Evolutionary conservation across 2,329 filamentous ascomycete genomes (phyloP).

Genomic region (Botryosphaeria dothidea): DNA sequence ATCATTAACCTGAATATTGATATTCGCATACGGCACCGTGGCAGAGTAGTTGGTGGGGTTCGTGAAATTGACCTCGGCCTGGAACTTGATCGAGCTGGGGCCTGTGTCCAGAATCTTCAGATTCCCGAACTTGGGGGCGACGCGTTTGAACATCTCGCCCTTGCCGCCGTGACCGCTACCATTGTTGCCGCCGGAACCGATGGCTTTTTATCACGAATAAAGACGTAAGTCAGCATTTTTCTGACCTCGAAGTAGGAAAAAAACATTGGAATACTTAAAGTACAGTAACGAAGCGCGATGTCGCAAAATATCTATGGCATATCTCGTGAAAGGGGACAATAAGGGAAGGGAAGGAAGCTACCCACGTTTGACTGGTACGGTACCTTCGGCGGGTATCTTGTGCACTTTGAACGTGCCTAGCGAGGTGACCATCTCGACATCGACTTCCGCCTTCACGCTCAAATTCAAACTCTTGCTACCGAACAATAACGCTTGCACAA

Average conservation of each 20-base stretch:
- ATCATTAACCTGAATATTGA: conserved; percentile 73
- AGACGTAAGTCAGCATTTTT: conserved; percentile 31
- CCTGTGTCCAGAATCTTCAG: conserved; percentile 74
- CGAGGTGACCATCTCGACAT: conserved; percentile 78
- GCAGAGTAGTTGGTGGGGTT: conserved; percentile 90
- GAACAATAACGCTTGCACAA: conserved; percentile 80
- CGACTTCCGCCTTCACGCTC: conserved; percentile 75
- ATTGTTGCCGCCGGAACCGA: conserved; percentile 32
- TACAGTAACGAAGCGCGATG: conserved; percentile 8
- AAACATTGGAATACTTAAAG: conserved; percentile 18
- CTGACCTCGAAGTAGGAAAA: background rate
- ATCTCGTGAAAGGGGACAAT: conserved; percentile 34
- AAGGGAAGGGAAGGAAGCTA: conserved; percentile 53
- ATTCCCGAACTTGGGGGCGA: conserved; percentile 67
- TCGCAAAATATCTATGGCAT: conserved; percentile 13
- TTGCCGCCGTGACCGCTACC: conserved; percentile 22
- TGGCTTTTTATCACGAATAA: conserved; percentile 29
- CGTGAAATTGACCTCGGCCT: conserved; percentile 76
- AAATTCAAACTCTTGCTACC: conserved; percentile 69
- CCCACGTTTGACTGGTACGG: conserved; percentile 92
- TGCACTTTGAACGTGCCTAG: conserved; percentile 80
- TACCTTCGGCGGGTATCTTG: conserved; percentile 79
- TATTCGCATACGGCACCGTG: conserved; percentile 74
- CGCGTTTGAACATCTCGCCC: conserved; percentile 50
- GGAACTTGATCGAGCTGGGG: conserved; percentile 67